Conservation (phyloP, 2,329 filamentous ascomycete genomes). For the Trichocomaceae sp. region DNA sequence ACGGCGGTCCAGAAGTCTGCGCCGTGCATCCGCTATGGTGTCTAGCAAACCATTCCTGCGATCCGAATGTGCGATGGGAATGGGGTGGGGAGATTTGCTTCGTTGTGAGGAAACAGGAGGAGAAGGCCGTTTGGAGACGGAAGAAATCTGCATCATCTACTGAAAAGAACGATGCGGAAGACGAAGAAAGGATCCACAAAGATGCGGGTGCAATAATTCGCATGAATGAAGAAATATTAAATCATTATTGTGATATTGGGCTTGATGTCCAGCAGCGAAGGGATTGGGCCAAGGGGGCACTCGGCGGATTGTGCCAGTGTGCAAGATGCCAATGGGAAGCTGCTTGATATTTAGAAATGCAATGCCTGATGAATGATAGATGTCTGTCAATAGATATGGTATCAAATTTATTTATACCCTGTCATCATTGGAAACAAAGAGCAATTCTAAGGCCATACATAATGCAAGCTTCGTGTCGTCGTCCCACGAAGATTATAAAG, state of each 20-base stretch:
- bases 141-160: background rate
- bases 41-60: conserved; percentile 90
- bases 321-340: conserved; percentile 69
- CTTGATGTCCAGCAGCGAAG: conserved; percentile 71
- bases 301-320: conserved; percentile 88
- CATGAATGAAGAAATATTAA: conserved; percentile 77
- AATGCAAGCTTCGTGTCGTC: background rate
- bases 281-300: conserved; percentile 79
- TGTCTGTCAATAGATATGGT: background rate
- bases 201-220: conserved; percentile 49
- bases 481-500: background rate
- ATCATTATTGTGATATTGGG: conserved; percentile 87
- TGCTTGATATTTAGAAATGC: background rate
- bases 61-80: conserved; percentile 92
- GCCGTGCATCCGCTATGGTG: conserved; percentile 96
- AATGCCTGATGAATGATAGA: background rate
- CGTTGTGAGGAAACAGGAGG: conserved; percentile 26
- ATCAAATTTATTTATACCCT: background rate
- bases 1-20: conserved; percentile 81
- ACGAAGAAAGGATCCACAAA: conserved; percentile 27
- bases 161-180: conserved; percentile 21
- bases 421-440: background rate
- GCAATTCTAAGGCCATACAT: background rate
- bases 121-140: conserved; percentile 34
- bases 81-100: conserved; percentile 56